phyloP scores from a whole-genome alignment of 108 stramenopile species.

The Nannochloropsis gaditana region DNA sequence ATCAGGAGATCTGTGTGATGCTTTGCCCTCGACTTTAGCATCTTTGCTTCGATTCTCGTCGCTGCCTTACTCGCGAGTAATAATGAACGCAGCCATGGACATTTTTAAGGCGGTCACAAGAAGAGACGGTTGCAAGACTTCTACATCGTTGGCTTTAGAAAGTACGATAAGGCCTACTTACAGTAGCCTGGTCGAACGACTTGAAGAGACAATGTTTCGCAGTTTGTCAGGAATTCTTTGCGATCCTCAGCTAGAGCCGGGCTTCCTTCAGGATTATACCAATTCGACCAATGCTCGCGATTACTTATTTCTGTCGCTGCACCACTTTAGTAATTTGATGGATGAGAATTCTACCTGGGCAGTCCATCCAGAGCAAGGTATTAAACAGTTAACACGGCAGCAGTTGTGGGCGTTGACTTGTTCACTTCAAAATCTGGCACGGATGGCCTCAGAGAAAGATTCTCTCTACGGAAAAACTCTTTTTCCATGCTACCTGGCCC shows the following conservation, averaged over 20 bases:
- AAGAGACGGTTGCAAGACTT: background rate
- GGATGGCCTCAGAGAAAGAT: background rate
- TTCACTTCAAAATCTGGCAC: background rate
- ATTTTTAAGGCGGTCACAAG: background rate
- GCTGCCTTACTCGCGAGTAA: background rate
- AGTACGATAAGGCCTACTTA: background rate
- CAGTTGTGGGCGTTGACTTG: background rate
- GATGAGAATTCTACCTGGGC: background rate
- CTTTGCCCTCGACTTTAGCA: background rate
- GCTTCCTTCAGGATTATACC: background rate
- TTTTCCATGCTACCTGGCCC: background rate
- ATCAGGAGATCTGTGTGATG: background rate
- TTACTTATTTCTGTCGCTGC: background rate
- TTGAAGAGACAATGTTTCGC: background rate
- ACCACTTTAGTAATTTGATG: background rate
- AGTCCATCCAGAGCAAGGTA: background rate
- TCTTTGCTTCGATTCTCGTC: conserved; percentile 16
- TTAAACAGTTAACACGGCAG: background rate
- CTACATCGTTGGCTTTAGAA: background rate
- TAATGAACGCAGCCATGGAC: background rate
- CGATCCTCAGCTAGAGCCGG: conserved; percentile 16
- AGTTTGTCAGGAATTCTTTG: background rate
- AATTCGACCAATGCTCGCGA: background rate
- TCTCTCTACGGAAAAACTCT: background rate
- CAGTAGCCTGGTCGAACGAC: background rate